Conservation (phyloP, 1,139 yeast genomes). For the Nakaseomyces uthaithaninus region DNA sequence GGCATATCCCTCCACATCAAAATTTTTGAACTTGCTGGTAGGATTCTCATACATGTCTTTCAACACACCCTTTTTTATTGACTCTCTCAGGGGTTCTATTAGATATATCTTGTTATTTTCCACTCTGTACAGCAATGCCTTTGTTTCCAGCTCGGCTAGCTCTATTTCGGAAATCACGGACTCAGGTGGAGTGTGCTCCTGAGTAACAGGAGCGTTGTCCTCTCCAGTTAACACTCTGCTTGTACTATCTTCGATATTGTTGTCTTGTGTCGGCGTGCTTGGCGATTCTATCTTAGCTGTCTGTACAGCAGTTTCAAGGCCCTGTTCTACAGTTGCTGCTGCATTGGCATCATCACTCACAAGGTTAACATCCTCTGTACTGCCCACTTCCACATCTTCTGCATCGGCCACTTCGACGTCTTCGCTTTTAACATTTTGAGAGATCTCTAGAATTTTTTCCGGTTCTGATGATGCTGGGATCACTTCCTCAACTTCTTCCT, state of each 20-base stretch:
- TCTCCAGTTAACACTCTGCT: background rate
- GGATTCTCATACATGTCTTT: constrained; percentile 5
- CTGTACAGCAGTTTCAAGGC: background rate
- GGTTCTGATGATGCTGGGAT: too few relatives aligned
- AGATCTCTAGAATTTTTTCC: too few relatives aligned
- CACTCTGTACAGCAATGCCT: constrained; percentile 1
- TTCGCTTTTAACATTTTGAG: too few relatives aligned
- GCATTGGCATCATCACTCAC: background rate
- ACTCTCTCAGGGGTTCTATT: constrained; percentile 2
- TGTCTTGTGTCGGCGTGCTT: background rate
- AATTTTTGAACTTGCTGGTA: constrained; percentile 23
- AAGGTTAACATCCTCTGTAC: too few relatives aligned
- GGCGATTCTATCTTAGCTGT: background rate
- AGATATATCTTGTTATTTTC: constrained; percentile 1
- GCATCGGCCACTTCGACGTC: too few relatives aligned
- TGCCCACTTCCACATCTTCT: too few relatives aligned
- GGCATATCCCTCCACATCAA: constrained; percentile 54
- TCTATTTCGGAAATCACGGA: constrained; percentile 9
- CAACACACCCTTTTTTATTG: background rate
- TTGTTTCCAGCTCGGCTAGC: constrained; percentile 9
- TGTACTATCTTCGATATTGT: background rate
- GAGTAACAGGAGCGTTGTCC: background rate
- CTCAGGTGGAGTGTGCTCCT: background rate
- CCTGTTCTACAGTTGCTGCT: constrained; percentile 1
- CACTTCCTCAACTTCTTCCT: too few relatives aligned